phyloP scores from a whole-genome alignment of 345 rosid species.

The Physaria fendleri region DNA sequence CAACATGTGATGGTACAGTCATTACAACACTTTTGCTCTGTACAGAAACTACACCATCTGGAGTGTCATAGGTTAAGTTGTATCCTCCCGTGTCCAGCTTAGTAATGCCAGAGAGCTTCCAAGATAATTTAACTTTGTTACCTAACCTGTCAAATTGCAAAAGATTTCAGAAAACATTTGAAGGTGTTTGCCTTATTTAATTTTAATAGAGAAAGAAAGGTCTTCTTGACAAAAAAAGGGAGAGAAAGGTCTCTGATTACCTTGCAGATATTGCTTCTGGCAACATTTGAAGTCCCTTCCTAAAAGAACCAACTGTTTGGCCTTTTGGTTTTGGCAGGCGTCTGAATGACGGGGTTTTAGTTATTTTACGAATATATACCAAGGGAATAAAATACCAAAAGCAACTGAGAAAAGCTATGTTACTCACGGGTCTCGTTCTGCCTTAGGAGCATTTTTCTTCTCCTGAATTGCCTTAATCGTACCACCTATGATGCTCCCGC shows the following conservation, averaged over 20 bases:
- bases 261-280: conserved; percentile 82
- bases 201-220: conserved; percentile 4
- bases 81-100: conserved; percentile 57
- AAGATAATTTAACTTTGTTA: conserved; percentile 64
- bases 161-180: background rate
- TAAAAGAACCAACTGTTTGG: conserved; percentile 93
- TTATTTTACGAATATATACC: background rate
- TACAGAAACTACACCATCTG: conserved; percentile 68
- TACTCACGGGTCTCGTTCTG: conserved; percentile 74
- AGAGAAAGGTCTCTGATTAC: conserved; percentile 25
- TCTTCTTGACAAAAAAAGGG: no score
- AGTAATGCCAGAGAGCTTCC: conserved; percentile 68
- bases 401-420: conserved; percentile 14
- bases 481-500: conserved; percentile 85
- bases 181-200: background rate
- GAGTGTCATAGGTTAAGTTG: conserved; percentile 78
- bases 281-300: conserved; percentile 77
- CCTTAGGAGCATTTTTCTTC: conserved; percentile 55
- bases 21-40: conserved; percentile 66
- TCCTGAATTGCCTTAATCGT: conserved; percentile 73
- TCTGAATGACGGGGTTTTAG: conserved; percentile 38
- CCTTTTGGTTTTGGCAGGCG: conserved; percentile 87
- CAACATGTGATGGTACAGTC: conserved; percentile 84
- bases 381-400: conserved; percentile 4
- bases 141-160: conserved; percentile 56